Evolutionary conservation across 78 protist species (phyloP), one percentile per base, ranked within the genome.

Genomic region (Dictyostelium capitatum): DNA sequence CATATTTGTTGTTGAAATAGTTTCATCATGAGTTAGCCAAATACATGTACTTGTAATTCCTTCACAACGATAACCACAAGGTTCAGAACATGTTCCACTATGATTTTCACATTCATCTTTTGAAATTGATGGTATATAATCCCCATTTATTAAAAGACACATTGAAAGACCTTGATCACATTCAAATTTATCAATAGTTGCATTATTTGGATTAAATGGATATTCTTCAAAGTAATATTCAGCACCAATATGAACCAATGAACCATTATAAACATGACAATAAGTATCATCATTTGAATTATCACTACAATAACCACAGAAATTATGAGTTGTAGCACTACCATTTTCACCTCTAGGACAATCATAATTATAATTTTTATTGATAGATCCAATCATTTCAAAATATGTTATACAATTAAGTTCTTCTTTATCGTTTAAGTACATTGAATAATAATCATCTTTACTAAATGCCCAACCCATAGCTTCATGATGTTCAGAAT

Each of bases 291-390:
- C n/a, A n/a, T n/a, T n/a, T 1, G 19, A 9, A 1, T 57, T 14
- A 50, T 85, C 83, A 3, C 57, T 47, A 20, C 92, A 85, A 32
- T 85, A 81, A 12, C 92, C 92, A 59, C 92, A 85, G 47, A 51
- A 85, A 64, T 41, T 64, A 64, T 10, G 69, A 4, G 30, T 4
- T 25, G 48, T 43, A 4, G 56, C 25, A 25, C 1, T 11, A 19
- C 1, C 20, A 25, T 8, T 11, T 8, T n/a, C 30, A 25, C 11
- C 0, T n/a, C 28, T 10, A n/a, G n/a, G n/a, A 4, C 72, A 64
- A 25, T 1, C 20, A 4, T 1, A 47, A 50, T 25, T n/a, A 19
- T 46, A 12, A 2, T 17, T 20, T 7, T n/a, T 19, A n/a, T n/a
- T n/a, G n/a, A n/a, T n/a, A n/a, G n/a, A n/a, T n/a, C 20, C 32